Conservation (phyloP, 352 stramenopile genomes). For the Globisporangium abappressorium region DNA sequence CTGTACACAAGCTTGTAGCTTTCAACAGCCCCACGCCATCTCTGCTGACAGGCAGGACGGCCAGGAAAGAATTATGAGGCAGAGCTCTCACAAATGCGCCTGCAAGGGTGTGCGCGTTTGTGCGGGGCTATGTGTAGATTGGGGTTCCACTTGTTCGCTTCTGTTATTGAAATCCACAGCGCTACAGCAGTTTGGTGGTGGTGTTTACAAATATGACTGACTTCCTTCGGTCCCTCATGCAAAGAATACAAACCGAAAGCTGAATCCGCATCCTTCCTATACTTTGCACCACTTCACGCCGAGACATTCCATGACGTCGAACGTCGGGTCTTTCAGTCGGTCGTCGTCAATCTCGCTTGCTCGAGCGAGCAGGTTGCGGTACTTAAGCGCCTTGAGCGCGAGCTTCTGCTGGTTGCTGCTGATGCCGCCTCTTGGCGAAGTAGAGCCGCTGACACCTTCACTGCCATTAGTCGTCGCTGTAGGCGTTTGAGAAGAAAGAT, state of each 20-base stretch:
- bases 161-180: not conserved
- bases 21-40: not conserved
- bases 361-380: constrained; percentile 29
- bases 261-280: not conserved
- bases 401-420: constrained; percentile 25
- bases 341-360: constrained; percentile 27
- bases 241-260: not conserved
- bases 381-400: constrained; percentile 35
- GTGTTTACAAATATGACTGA: not conserved
- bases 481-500: not conserved
- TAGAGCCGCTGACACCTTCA: not conserved
- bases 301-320: constrained; percentile 32
- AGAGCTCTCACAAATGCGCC: not conserved
- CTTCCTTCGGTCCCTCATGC: not conserved
- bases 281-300: constrained; percentile 28
- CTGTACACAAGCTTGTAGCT: not conserved
- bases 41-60: not conserved
- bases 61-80: not conserved
- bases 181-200: not conserved
- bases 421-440: not conserved
- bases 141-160: not conserved
- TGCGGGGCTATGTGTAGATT: not conserved
- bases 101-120: not conserved
- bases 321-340: constrained; percentile 27
- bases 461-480: no score